phyloP scores from a whole-genome alignment of 2,329 filamentous ascomycete genomes.

The Parastagonospora avenae region DNA sequence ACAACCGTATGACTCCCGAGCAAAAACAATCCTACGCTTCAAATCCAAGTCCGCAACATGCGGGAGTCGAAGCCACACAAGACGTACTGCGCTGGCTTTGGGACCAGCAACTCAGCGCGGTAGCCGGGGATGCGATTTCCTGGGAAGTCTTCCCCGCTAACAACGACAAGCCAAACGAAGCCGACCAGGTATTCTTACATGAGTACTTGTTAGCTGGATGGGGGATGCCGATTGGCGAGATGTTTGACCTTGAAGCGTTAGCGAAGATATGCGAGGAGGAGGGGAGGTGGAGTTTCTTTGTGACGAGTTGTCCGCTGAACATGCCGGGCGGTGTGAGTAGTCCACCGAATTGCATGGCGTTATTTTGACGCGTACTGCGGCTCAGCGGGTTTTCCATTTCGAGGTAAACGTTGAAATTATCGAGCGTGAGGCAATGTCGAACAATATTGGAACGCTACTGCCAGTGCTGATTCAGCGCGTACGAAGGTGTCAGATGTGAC shows the following conservation, averaged over 20 bases:
- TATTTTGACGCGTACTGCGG: no score
- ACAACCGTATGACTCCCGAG: conserved; percentile 10
- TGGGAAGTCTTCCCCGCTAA: conserved; percentile 41
- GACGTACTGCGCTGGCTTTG: conserved; percentile 40
- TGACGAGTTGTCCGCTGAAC: conserved; percentile 53
- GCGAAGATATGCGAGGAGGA: conserved; percentile 45
- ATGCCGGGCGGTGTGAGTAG: conserved; percentile 45
- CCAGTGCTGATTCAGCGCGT: no score
- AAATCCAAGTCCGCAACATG: conserved; percentile 37
- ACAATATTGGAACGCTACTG: not conserved
- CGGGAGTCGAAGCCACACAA: conserved; percentile 21
- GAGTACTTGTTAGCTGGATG: conserved; percentile 49
- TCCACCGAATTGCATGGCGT: conserved; percentile 42
- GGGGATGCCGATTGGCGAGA: conserved; percentile 52
- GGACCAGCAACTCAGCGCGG: conserved; percentile 35
- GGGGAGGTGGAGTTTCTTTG: conserved; percentile 51
- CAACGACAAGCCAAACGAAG: conserved; percentile 14
- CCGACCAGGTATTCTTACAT: conserved; percentile 16
- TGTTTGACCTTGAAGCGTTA: conserved; percentile 53
- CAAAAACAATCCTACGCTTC: conserved; percentile 27
- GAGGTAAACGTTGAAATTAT: not conserved
- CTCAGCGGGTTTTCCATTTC: no score
- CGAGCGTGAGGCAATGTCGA: not conserved
- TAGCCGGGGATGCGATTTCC: conserved; percentile 43
- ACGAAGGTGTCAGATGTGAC: no score